Percentiles rank a stretch among this genome's conserved stretches.
Conservation (phyloP, 108 stramenopile genomes). For the Cyclotella cryptica region DNA sequence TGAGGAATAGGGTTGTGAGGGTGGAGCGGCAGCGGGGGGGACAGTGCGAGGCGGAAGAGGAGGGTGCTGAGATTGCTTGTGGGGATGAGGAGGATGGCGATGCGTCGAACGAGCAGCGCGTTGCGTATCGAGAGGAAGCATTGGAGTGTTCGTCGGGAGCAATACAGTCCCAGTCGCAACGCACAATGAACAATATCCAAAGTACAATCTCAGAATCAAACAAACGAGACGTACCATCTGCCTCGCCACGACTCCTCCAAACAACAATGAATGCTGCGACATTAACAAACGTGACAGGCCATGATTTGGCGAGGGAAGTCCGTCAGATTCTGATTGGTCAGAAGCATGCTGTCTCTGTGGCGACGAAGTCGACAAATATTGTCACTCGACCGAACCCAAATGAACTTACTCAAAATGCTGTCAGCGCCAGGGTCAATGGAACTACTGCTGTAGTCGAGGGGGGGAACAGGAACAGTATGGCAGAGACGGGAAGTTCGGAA, state of each 20-base stretch:
- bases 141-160: neutral
- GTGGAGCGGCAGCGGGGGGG: neutral
- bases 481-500: too few species aligned
- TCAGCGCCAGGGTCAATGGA: too few species aligned
- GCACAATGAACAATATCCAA: neutral
- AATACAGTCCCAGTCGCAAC: neutral
- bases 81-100: neutral
- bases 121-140: neutral
- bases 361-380: constrained; percentile 11
- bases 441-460: too few species aligned
- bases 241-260: constrained; percentile 13
- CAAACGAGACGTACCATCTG: neutral
- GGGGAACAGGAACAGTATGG: too few species aligned
- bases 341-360: constrained; percentile 29
- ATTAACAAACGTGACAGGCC: constrained; percentile 64
- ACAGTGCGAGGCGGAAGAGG: neutral
- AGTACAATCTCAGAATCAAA: neutral
- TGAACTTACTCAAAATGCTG: too few species aligned
- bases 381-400: too few species aligned
- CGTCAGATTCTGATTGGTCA: constrained; percentile 63
- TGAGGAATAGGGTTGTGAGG: constrained; percentile 31
- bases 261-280: constrained; percentile 53
- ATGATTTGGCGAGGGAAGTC: constrained; percentile 67
- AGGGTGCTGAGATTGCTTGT: neutral
- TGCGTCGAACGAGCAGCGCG: neutral